Evolutionary conservation across 371 early-diverging fungal genomes (phyloP), one percentile per base, ranked within the genome.

Genomic region (Mucor saturninus): DNA sequence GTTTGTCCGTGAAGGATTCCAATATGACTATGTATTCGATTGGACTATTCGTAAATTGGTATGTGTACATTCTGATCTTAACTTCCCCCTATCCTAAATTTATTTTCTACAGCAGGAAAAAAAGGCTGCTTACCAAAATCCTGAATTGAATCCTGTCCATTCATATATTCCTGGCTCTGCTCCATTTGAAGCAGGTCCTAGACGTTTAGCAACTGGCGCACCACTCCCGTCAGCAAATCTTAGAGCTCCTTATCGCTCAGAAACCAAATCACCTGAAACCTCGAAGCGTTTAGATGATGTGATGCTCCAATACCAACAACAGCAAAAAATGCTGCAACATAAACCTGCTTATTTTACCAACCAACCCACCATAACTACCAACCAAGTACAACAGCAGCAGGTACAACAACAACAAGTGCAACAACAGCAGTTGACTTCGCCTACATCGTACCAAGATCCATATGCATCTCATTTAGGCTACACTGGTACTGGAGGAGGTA

Each of bases 21-120:
- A 93, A 76, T 96, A 97, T 75, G 99, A 99, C 77, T 96, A 97
- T 79, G 91, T 96, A 26, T 99, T 97, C 82, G 99, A 99, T 84
- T 99, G 99, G 99, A 95, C 89, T 28, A 83, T 89, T 48, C 83
- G 75, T 28, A 81, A 81, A 67, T 68, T 79, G 77, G 82, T 79
- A 79, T 68, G 69, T 37, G 3, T 21, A n/a, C 30, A 3, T 37
- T 35, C 13, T 46, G 46, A 46, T 46, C 11, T 54, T 35, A 29
- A 26, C 46, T 10, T 62, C 29, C 9, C 32, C 35, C 28, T 54
- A 21, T 42, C 42, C n/a, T 42, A 42, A 21, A 42, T 42, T 35
- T 55, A 35, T 49, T 30, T 49, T 30, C 32, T 32, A 42, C 59
- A 73, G 71, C 71, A 71, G 50, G 74, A 74, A 42, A 74, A 74